These are phyloP conservation scores for Diplosphaera chodatii DNA, from an alignment of 139 green algal genomes.

Conservation along the genomic window DNA sequence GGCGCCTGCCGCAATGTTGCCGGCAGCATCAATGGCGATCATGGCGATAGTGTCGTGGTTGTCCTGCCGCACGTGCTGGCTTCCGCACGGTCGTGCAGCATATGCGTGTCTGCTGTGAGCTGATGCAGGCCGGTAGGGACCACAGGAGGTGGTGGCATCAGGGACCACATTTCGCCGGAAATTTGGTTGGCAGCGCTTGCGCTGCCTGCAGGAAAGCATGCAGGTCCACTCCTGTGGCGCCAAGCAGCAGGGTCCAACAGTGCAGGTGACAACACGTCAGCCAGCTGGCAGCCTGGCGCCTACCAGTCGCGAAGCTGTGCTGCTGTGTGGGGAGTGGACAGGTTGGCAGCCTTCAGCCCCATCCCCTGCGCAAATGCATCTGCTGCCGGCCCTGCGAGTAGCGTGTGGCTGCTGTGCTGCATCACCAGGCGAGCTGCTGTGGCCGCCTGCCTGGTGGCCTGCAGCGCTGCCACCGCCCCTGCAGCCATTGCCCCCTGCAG, in stretches of 20 bases:
- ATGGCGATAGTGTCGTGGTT: constrained; percentile 75
- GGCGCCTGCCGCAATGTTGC: constrained; percentile 31
- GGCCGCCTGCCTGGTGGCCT: constrained; percentile 35
- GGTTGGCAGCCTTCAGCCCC: constrained; percentile 34
- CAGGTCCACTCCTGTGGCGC: too few relatives aligned
- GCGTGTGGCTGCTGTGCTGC: constrained; percentile 50
- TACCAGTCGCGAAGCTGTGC: constrained; percentile 20
- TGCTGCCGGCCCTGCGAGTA: constrained; percentile 53
- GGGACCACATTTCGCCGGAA: constrained; percentile 51
- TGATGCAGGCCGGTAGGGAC: constrained; percentile 41
- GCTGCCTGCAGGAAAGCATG: constrained; percentile 37
- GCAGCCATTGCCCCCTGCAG: constrained; percentile 47
- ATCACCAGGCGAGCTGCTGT: constrained; percentile 49
- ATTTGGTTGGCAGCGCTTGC: constrained; percentile 60
- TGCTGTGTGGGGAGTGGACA: constrained; percentile 36
- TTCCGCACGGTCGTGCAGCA: neutral
- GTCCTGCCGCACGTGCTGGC: neutral
- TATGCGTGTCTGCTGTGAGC: neutral
- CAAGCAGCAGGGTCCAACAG: too few relatives aligned
- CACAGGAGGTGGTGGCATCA: constrained; percentile 35
- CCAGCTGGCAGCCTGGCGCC: too few relatives aligned
- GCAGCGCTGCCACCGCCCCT: constrained; percentile 53
- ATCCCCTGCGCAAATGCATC: constrained; percentile 56
- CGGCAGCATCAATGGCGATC: constrained; percentile 44
- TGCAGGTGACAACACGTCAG: too few relatives aligned